These are phyloP conservation scores for Penicillium occitanis DNA, from an alignment of 2,329 filamentous ascomycete species.

Conservation along the genomic window DNA sequence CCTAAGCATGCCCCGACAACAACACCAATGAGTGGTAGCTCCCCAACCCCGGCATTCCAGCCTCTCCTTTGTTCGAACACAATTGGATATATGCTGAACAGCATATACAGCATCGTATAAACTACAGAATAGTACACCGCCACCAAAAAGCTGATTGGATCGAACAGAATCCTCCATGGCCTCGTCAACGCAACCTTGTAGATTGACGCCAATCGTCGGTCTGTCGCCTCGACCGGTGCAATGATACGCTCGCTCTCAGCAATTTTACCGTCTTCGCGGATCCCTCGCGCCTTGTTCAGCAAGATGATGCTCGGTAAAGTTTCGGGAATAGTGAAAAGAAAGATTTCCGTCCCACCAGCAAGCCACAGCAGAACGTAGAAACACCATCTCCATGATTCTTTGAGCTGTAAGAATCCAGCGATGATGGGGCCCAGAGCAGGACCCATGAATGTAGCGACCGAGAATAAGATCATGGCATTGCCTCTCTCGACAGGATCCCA, in stretches of 20 bases:
- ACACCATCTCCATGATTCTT: not conserved
- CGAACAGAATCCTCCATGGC: no score
- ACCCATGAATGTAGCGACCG: not conserved
- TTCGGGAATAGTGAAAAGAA: not conserved
- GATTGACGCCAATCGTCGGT: not conserved
- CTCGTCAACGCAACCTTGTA: not conserved
- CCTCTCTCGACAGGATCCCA: not conserved
- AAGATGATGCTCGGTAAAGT: not conserved
- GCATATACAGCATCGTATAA: constrained; percentile 17
- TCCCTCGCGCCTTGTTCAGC: not conserved
- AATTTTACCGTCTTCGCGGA: not conserved
- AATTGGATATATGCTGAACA: constrained; percentile 48
- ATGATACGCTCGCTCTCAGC: not conserved
- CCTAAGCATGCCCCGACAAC: no score
- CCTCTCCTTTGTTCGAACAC: constrained; percentile 52
- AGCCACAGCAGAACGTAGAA: not conserved
- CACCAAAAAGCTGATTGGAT: no score
- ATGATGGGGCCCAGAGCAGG: not conserved
- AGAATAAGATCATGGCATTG: not conserved
- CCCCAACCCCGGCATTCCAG: constrained; percentile 56
- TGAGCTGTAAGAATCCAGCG: not conserved
- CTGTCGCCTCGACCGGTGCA: not conserved
- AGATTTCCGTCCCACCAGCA: not conserved
- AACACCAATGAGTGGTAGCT: constrained; percentile 49
- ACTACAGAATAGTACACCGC: no score